Percentiles rank a stretch among this genome's conserved stretches.
Evolutionary conservation across 768 basidiomycete genomes (phyloP).

Genomic region (Leccinellum rugosiceps): DNA sequence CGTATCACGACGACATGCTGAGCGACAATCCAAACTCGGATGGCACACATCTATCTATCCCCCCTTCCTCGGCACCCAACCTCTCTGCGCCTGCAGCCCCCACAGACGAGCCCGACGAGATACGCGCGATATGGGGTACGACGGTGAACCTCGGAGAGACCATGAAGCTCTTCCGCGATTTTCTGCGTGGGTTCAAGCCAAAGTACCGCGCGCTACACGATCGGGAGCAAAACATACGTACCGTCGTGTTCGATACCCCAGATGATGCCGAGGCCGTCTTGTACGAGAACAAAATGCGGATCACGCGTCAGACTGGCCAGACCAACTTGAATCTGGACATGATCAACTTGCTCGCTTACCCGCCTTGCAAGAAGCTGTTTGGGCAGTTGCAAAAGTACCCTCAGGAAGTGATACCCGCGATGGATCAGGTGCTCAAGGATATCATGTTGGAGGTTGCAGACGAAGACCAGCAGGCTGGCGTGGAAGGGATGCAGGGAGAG

Average conservation of each 20-base stretch:
- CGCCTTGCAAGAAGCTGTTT: constrained; percentile 78
- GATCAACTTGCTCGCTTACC: constrained; percentile 81
- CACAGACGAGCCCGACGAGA: constrained; percentile 76
- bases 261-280: constrained; percentile 64
- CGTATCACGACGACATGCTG: constrained; percentile 20
- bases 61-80: constrained; percentile 50
- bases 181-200: constrained; percentile 88
- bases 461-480: constrained; percentile 65
- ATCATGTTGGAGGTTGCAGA: constrained; percentile 87
- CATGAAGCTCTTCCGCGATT: constrained; percentile 87
- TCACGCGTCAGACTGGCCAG: constrained; percentile 89
- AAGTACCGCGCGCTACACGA: constrained; percentile 82
- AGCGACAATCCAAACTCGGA: constrained; percentile 52
- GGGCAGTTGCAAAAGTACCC: constrained; percentile 88
- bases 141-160: constrained; percentile 89
- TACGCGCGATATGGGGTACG: constrained; percentile 96
- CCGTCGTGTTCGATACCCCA: constrained; percentile 51
- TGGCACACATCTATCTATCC: constrained; percentile 52
- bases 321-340: constrained; percentile 92
- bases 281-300: constrained; percentile 79
- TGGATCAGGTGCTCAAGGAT: constrained; percentile 96
- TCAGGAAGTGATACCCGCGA: constrained; percentile 94
- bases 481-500: constrained; percentile 72
- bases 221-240: constrained; percentile 53
- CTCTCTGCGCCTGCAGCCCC: constrained; percentile 61